Base-by-base conservation (phyloP, 805 yeast genomes). In the Debaryomyces maramus region DNA sequence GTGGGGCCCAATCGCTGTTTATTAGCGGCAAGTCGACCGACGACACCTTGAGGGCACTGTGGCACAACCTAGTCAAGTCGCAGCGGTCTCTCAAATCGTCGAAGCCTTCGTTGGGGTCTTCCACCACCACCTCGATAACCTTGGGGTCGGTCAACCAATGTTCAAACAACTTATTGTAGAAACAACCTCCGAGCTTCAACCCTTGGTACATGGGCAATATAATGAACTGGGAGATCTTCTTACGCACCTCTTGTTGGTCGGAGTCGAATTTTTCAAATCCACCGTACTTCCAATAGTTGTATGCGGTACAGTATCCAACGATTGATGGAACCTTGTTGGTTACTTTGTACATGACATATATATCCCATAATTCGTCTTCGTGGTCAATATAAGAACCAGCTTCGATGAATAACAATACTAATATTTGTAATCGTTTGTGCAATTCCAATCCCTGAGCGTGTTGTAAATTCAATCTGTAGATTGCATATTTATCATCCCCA, bases 31-130 rank as follows among this genome's bases (percentile, higher is more conserved):
- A 37, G 41, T 45, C 32, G 40, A 47, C 23, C 19, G 50, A 21
- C n/a, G 46, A 29, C 20, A 72, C 53, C 21, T 51, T 45, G 14
- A 57, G 32, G 24, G 13, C 16, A 3, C 43, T 27, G n/a, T 47
- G 49, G 11, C 27, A 19, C 18, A 65, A 44, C 33, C 65, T 43
- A n/a, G 40, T 35, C 48, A 88, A 67, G 55, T 93, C 98, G 46
- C 81, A 75, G 22, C 91, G 69, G 57, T 93, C 97, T 43, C 99
- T 74, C 49, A 93, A 67, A 55, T 87, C 95, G 56, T 93, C 99
- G 63, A 93, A 91, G 24, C 80, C 79, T 56, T 89, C 97, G 55
- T 85, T 86, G 3, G 98, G 98, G 58, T 93, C 99, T 58, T 93
- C 98, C 3, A 93, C 88, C 0, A 91, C 88, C 28, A 93, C 74